Evolutionary conservation across 2,329 filamentous ascomycete genomes (phyloP).

Genomic region (Pseudocercospora pini-densiflorae): DNA sequence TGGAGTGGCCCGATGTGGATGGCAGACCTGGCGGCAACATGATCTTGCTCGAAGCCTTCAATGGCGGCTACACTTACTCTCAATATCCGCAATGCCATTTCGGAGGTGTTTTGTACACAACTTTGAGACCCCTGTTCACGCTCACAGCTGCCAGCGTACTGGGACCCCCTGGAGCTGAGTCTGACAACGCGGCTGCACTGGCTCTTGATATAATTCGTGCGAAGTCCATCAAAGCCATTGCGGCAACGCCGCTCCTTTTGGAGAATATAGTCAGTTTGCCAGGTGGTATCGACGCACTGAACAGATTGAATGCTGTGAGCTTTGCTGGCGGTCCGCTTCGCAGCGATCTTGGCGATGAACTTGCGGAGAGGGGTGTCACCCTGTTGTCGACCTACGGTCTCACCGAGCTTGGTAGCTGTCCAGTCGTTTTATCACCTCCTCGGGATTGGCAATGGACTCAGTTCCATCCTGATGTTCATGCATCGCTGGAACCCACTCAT

Average conservation of each 20-base stretch:
- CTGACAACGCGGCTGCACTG: background rate
- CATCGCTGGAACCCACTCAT: background rate
- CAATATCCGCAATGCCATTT: slow-evolving; percentile 2
- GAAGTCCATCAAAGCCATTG: background rate
- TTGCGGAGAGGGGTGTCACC: background rate
- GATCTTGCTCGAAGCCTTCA: background rate
- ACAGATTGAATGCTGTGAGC: background rate
- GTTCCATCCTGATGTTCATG: background rate
- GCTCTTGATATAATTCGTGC: background rate
- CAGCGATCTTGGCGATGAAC: background rate
- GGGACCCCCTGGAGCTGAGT: background rate
- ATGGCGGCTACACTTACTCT: slow-evolving; percentile 4
- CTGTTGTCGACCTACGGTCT: background rate
- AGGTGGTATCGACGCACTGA: background rate
- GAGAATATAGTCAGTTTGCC: background rate
- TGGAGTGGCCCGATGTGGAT: background rate
- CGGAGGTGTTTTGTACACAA: slow-evolving; percentile 1
- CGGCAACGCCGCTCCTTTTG: background rate
- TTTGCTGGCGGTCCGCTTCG: slow-evolving; percentile 2
- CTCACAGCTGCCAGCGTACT: background rate
- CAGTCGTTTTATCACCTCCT: background rate
- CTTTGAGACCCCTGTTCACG: background rate
- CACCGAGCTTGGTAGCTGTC: background rate
- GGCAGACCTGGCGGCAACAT: background rate
- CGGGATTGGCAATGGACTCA: background rate